phyloP scores from a whole-genome alignment of 192 early-diverging fungal species.

The Podila epigama region DNA sequence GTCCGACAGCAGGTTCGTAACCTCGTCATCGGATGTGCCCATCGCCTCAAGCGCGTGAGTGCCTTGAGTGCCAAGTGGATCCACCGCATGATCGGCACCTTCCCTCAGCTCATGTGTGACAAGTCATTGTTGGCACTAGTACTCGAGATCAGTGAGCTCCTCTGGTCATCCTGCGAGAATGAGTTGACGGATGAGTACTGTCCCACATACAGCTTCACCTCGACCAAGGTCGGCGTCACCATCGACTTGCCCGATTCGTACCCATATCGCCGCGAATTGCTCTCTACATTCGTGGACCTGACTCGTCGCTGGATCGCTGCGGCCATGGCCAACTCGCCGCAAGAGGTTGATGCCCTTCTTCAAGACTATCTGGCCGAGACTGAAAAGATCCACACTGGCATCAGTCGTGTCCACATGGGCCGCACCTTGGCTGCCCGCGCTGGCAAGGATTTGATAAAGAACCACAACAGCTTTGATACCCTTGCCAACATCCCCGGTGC shows the following conservation, averaged over 20 bases:
- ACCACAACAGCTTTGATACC: slow-evolving; percentile 40
- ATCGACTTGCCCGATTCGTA: slow-evolving; percentile 78
- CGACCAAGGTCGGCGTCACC: slow-evolving; percentile 64
- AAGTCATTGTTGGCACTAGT: slow-evolving; percentile 68
- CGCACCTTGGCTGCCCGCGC: slow-evolving; percentile 67
- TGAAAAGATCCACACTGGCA: slow-evolving; percentile 61
- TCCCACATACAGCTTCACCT: slow-evolving; percentile 75
- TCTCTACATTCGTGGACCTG: slow-evolving; percentile 63
- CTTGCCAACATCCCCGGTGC: slow-evolving; percentile 43
- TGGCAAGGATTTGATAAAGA: slow-evolving; percentile 46
- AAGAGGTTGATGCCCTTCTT: slow-evolving; percentile 73
- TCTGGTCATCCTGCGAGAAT: slow-evolving; percentile 80
- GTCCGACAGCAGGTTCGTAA: slow-evolving; percentile 64
- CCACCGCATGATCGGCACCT: slow-evolving; percentile 63
- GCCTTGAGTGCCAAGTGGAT: slow-evolving; percentile 68
- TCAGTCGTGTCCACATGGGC: slow-evolving; percentile 70
- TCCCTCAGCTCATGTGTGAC: slow-evolving; percentile 86
- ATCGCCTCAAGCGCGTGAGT: slow-evolving; percentile 76
- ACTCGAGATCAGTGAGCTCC: slow-evolving; percentile 83
- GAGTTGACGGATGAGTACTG: slow-evolving; percentile 83
- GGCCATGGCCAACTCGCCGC: slow-evolving; percentile 66
- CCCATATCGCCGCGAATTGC: slow-evolving; percentile 73
- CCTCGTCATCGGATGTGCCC: slow-evolving; percentile 70
- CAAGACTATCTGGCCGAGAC: slow-evolving; percentile 75
- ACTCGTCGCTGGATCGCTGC: slow-evolving; percentile 74